Conservation (phyloP, 306 rosid species). For the Prunus mira region DNA sequence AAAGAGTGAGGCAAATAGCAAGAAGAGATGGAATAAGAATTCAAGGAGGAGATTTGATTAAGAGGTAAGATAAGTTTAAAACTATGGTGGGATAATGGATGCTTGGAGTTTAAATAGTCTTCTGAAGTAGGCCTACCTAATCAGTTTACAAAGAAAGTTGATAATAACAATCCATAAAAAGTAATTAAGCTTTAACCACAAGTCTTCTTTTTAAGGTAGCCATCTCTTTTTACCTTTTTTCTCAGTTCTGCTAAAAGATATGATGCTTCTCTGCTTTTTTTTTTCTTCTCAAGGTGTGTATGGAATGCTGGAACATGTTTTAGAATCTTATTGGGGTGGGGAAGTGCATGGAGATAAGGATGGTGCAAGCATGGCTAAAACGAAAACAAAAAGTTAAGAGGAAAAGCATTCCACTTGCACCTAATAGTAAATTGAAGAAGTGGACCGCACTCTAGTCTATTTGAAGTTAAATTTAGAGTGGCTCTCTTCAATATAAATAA, state of each 20-base stretch:
- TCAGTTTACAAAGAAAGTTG: conserved; percentile 21
- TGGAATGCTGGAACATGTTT: conserved; percentile 27
- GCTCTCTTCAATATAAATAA: conserved; percentile 9
- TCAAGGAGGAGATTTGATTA: conserved; percentile 26
- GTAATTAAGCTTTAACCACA: conserved; percentile 29
- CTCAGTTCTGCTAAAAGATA: conserved; percentile 26
- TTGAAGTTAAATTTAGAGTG: conserved; percentile 17
- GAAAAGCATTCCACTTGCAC: conserved; percentile 27
- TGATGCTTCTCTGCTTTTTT: conserved; percentile 23
- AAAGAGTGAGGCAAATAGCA: conserved; percentile 16
- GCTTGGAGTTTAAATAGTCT: conserved; percentile 47
- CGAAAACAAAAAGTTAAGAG: conserved; percentile 29
- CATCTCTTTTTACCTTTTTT: not conserved
- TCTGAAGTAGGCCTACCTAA: conserved; percentile 34
- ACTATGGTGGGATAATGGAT: conserved; percentile 30
- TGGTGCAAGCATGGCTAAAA: conserved; percentile 36
- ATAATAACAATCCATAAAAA: conserved; percentile 15
- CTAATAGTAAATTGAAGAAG: conserved; percentile 29
- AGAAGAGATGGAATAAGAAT: conserved; percentile 23
- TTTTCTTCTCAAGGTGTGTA: conserved; percentile 23
- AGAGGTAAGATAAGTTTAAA: conserved; percentile 14
- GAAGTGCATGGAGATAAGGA: conserved; percentile 43
- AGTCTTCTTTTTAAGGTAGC: conserved; percentile 3
- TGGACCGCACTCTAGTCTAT: conserved; percentile 37
- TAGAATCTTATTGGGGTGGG: conserved; percentile 36